These are phyloP conservation scores for Colletotrichum sp. DNA, from an alignment of 2,329 filamentous ascomycete genomes.

Conservation along the genomic window DNA sequence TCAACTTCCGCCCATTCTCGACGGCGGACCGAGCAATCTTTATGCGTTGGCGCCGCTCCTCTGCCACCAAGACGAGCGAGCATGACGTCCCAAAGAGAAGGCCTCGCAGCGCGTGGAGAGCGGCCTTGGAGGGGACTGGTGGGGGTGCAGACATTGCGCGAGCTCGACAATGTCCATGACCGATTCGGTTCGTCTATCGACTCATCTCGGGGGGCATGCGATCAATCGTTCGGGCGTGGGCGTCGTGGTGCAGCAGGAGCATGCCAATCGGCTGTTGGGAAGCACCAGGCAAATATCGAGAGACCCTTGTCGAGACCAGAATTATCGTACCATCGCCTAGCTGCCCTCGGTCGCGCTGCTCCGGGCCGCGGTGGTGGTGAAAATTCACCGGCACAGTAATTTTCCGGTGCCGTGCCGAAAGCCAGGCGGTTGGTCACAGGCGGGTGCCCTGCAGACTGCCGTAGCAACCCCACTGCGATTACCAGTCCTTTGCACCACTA, in stretches of 20 bases:
- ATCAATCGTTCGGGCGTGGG: neutral
- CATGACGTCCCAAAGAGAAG: slow-evolving; percentile 63
- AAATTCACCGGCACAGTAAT: neutral
- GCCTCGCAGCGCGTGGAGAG: slow-evolving; percentile 59
- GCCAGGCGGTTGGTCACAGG: neutral
- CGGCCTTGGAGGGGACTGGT: slow-evolving; percentile 59
- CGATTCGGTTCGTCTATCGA: neutral
- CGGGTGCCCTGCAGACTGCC: neutral
- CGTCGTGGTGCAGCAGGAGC: neutral
- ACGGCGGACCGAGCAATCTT: slow-evolving; percentile 54
- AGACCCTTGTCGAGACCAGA: neutral
- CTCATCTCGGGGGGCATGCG: neutral
- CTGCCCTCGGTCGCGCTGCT: neutral
- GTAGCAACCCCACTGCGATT: neutral
- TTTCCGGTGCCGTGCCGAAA: neutral
- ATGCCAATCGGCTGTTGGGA: neutral
- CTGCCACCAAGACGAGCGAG: slow-evolving; percentile 58
- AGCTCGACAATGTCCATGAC: slow-evolving; percentile 20
- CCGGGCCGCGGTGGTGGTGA: neutral
- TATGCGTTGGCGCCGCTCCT: slow-evolving; percentile 62
- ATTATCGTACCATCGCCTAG: slow-evolving; percentile 6
- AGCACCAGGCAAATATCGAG: neutral
- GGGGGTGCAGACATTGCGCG: slow-evolving; percentile 48
- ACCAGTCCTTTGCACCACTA: neutral
- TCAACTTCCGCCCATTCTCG: slow-evolving; percentile 58